These are phyloP conservation scores for Melastoma malabathricum DNA, from an alignment of 345 rosid genomes.

Conservation along the genomic window DNA sequence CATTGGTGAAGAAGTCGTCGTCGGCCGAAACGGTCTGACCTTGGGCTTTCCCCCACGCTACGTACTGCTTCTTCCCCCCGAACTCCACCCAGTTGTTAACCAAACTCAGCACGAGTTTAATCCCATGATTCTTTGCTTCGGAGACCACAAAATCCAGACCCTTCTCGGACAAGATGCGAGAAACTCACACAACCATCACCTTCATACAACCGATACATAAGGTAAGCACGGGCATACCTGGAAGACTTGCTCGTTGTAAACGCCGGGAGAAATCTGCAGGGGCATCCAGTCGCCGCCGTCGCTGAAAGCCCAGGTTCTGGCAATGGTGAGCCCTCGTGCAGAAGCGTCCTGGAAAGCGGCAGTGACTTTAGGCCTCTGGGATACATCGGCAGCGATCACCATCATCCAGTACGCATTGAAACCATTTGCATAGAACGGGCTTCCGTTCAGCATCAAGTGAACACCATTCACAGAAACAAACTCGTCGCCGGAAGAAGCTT, in stretches of 20 bases:
- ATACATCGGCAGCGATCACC: slow-evolving; percentile 17
- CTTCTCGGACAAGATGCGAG: slow-evolving; percentile 1
- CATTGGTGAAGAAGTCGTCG: slow-evolving; percentile 32
- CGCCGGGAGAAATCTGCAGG: slow-evolving; percentile 28
- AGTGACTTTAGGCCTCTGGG: slow-evolving; percentile 15
- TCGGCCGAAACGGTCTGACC: slow-evolving; percentile 13
- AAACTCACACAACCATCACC: not conserved
- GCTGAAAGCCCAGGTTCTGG: slow-evolving; percentile 40
- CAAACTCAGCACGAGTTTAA: slow-evolving; percentile 23
- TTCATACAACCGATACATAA: too few species aligned
- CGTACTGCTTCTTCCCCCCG: slow-evolving; percentile 32
- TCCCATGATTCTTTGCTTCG: slow-evolving; percentile 25
- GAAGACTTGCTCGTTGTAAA: slow-evolving; percentile 22
- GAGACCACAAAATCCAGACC: slow-evolving; percentile 37
- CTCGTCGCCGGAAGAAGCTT: not conserved
- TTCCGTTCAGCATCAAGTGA: slow-evolving; percentile 20
- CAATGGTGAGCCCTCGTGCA: slow-evolving; percentile 23
- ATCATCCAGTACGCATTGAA: slow-evolving; percentile 47
- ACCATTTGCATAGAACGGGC: slow-evolving; percentile 32
- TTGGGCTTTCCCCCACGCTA: slow-evolving; percentile 27
- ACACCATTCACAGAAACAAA: slow-evolving; percentile 18
- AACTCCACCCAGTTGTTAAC: slow-evolving; percentile 24
- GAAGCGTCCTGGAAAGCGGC: slow-evolving; percentile 20
- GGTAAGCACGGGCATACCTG: too few species aligned
- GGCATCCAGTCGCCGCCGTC: slow-evolving; percentile 22